Evolutionary conservation across 805 yeast species (phyloP).

Genomic region (Middelhovenomyces tepae): DNA sequence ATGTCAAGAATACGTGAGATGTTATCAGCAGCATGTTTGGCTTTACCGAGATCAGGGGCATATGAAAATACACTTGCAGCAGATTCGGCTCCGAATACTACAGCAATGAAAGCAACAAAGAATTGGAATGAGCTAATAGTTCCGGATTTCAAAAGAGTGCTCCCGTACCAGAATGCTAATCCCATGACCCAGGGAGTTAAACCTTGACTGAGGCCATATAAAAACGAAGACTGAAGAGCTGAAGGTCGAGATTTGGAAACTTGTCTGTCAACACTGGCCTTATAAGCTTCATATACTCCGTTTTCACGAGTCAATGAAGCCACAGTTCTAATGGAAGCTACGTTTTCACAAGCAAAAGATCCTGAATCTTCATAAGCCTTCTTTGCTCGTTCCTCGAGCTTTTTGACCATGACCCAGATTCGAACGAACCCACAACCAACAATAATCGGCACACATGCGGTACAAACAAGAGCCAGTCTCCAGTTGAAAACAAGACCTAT

Average conservation of each 20-base stretch:
- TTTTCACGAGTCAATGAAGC: slow-evolving; percentile 33
- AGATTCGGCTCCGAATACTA: slow-evolving; percentile 35
- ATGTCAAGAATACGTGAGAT: slow-evolving; percentile 26
- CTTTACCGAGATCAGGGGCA: slow-evolving; percentile 37
- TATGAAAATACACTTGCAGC: slow-evolving; percentile 34
- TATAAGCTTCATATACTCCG: slow-evolving; percentile 27
- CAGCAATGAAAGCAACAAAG: slow-evolving; percentile 31
- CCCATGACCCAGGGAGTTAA: slow-evolving; percentile 33
- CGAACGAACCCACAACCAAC: slow-evolving; percentile 34
- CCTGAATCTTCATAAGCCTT: slow-evolving; percentile 32
- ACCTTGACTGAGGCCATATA: slow-evolving; percentile 33
- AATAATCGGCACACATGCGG: slow-evolving; percentile 31
- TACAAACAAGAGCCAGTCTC: slow-evolving; percentile 33
- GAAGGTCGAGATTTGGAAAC: slow-evolving; percentile 23
- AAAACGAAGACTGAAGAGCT: slow-evolving; percentile 25
- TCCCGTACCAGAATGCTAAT: slow-evolving; percentile 36
- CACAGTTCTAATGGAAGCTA: slow-evolving; percentile 33
- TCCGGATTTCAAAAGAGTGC: slow-evolving; percentile 27
- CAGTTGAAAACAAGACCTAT: slow-evolving; percentile 32
- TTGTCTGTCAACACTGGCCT: slow-evolving; percentile 22
- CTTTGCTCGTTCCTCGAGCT: slow-evolving; percentile 30
- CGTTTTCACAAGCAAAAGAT: slow-evolving; percentile 32
- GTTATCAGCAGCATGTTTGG: slow-evolving; percentile 29
- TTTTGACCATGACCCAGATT: slow-evolving; percentile 23
- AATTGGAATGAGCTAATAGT: slow-evolving; percentile 26